These are phyloP conservation scores for Syzygium jambos DNA, from an alignment of 345 rosid genomes.

Conservation along the genomic window DNA sequence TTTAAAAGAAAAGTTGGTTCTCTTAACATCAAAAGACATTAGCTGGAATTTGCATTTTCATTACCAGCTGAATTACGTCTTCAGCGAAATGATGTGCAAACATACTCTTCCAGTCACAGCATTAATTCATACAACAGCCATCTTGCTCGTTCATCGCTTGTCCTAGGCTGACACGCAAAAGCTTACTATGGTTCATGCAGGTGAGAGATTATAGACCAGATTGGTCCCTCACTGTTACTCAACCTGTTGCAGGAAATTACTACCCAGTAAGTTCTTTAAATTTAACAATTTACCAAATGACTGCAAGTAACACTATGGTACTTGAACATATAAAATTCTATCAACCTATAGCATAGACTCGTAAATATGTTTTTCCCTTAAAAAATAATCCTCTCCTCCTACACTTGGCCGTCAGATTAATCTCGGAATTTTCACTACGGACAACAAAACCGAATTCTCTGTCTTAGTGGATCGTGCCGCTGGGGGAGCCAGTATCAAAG, in stretches of 20 bases:
- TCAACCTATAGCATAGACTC: not conserved
- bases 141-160: not conserved
- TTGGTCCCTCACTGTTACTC: conserved; percentile 66
- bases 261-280: conserved; percentile 56
- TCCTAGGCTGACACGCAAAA: conserved; percentile 1
- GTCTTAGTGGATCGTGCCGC: conserved; percentile 81
- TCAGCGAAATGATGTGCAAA: not conserved
- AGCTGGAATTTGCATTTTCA: not conserved
- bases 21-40: not conserved
- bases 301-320: not conserved
- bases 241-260: conserved; percentile 84
- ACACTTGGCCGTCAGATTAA: conserved; percentile 30
- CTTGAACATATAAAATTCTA: not conserved
- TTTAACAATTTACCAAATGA: not conserved
- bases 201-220: conserved; percentile 65
- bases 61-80: not conserved
- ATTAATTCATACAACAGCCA: not conserved
- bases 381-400: conserved; percentile 5
- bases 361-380: not conserved
- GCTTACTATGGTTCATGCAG: conserved; percentile 28
- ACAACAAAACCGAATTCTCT: conserved; percentile 57
- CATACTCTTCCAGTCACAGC: not conserved
- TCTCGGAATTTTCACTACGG: conserved; percentile 64
- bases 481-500: conserved; percentile 72
- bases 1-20: not conserved